Base-by-base conservation (phyloP, 2,329 filamentous ascomycete species). In the Dryadomyces quercus-mongolicae region DNA sequence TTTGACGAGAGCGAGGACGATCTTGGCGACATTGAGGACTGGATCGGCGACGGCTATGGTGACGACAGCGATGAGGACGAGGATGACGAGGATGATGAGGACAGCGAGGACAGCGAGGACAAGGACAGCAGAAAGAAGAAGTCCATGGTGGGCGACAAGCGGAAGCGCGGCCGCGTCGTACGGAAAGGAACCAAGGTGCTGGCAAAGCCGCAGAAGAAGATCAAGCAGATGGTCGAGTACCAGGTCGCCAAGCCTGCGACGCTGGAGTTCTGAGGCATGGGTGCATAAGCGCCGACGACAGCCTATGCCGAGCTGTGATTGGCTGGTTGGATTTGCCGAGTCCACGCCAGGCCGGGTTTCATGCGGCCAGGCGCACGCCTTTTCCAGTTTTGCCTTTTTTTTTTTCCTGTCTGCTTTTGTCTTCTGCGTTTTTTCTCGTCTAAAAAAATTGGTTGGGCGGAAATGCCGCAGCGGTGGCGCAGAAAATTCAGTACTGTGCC, bases 1-100 rank as follows among this genome's bases (percentile, higher is more conserved):
- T 72, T 95, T 55, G 91, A 91, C 49, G 89, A 88, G 65, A 86
- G 86, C 60, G 87, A 91, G 57, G 86, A 88, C 55, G 87, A 89
- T 61, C 72, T 88, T 20, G 82, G 78, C 53, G 86, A 90, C 64
- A 80, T 97, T 51, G 88, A 97, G 69, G 92, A 97, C 65, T 97
- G 92, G 92, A 75, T 96, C 51, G 90, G 85, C 62, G 88, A 82
- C 57, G 86, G 78, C 22, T 78, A 80, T 2, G 80, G 78, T n/a
- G 79, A 80, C 5, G 77, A 79, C 7, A 75, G 76, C 49, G 74
- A 74, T 5, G 77, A 79, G n/a, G 79, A 80, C 2, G 79, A 79
- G 12, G 80, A 79, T 10, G 79, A 79, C 2, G 77, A 79, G 3
- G 76, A 76, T 45, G 74, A 75, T 3, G 77, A 79, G 16, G 79